phyloP scores from a whole-genome alignment of 148 eudicot species.

The Chenopodium album region DNA sequence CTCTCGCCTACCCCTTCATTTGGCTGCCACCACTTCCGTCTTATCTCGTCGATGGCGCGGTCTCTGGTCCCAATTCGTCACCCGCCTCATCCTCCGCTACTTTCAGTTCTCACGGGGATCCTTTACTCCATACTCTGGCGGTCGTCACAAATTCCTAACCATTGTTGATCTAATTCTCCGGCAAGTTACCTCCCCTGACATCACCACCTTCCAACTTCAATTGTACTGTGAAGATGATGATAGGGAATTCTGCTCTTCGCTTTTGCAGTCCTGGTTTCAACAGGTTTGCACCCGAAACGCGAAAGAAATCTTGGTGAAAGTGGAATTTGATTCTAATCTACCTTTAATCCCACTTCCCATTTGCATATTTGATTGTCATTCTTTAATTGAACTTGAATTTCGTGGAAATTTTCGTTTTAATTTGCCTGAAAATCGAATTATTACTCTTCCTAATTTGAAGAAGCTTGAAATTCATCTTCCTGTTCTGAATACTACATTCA shows the following conservation, averaged over 20 bases:
- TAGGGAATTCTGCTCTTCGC: neutral
- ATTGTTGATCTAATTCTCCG: neutral
- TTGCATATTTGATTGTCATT: neutral
- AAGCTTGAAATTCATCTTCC: neutral
- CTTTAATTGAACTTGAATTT: neutral
- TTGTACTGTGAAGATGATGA: neutral
- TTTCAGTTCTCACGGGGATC: too few species aligned
- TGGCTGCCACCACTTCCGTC: neutral
- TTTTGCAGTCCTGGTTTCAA: neutral
- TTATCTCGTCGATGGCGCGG: constrained; percentile 19
- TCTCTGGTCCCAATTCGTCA: neutral
- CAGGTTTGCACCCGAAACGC: neutral
- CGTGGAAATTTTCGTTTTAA: neutral
- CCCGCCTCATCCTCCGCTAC: too few species aligned
- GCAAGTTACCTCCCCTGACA: neutral
- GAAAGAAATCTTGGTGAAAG: neutral
- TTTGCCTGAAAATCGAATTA: neutral
- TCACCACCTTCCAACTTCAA: neutral
- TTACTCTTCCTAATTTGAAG: neutral
- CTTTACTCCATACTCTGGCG: too few species aligned
- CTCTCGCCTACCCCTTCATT: neutral
- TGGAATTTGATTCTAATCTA: neutral
- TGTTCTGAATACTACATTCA: neutral
- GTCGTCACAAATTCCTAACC: too few species aligned
- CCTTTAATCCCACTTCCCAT: neutral